Percentiles rank a stretch among this genome's conserved stretches.
phyloP scores from a whole-genome alignment of 108 stramenopile genomes.

The Pseudonitzschia multiseries region DNA sequence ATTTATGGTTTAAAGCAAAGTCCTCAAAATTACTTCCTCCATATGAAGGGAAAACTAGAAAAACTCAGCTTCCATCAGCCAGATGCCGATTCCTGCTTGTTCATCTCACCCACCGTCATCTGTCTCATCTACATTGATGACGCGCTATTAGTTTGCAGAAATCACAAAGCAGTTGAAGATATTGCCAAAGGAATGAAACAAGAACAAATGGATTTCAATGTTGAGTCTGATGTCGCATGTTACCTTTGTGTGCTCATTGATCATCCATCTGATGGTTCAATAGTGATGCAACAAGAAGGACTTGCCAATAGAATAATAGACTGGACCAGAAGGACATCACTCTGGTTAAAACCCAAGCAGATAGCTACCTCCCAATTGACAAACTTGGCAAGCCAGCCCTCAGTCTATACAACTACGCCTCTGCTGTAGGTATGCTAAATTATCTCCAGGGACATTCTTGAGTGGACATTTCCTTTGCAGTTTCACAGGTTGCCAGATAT shows the following conservation, averaged over 20 bases:
- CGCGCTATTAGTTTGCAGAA: not conserved
- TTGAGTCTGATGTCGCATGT: too few species aligned
- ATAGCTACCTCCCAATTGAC: too few species aligned
- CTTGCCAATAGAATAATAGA: too few species aligned
- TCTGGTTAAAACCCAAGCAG: not conserved
- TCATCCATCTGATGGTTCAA: too few species aligned
- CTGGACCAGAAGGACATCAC: too few species aligned
- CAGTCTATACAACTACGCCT: slow-evolving; percentile 18
- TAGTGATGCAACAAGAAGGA: too few species aligned
- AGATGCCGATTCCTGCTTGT: slow-evolving; percentile 51
- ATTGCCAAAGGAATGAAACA: too few species aligned
- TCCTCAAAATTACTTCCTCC: slow-evolving; percentile 28
- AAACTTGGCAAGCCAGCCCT: not conserved
- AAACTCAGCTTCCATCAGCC: not conserved
- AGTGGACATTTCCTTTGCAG: slow-evolving; percentile 44
- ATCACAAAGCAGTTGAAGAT: not conserved
- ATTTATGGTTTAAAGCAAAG: slow-evolving; percentile 32
- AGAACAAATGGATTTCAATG: too few species aligned
- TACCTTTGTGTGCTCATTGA: too few species aligned
- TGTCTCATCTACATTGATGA: slow-evolving; percentile 55
- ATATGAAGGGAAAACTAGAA: slow-evolving; percentile 15
- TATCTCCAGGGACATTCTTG: slow-evolving; percentile 44
- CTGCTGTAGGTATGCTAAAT: slow-evolving; percentile 50
- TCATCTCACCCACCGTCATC: slow-evolving; percentile 36
- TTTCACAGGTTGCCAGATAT: slow-evolving; percentile 35